phyloP scores from a whole-genome alignment of 2,329 filamentous ascomycete species.

The Orbilia oligospora region DNA sequence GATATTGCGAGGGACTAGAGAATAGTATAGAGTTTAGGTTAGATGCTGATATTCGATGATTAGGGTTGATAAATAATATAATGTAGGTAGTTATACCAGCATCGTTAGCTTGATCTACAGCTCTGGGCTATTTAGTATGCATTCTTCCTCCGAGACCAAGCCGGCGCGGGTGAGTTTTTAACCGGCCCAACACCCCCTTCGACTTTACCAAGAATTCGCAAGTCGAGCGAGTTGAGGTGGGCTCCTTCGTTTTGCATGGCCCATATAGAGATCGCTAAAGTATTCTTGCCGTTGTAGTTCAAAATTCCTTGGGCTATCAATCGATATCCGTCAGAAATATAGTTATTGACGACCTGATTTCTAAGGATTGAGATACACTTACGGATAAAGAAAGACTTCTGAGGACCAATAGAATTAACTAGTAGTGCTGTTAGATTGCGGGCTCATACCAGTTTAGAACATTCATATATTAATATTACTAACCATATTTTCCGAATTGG shows the following conservation, averaged over 20 bases:
- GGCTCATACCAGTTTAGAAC: not conserved
- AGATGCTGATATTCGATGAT: too few relatives aligned
- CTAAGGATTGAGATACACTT: conserved; percentile 5
- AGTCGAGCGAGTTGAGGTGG: conserved; percentile 72
- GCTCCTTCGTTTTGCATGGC: conserved; percentile 74
- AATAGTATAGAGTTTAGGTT: too few relatives aligned
- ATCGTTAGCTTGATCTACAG: not conserved
- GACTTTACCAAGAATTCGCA: conserved; percentile 71
- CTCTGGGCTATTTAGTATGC: conserved; percentile 26
- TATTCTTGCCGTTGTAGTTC: conserved; percentile 79
- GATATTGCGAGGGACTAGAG: too few relatives aligned
- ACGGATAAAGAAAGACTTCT: conserved; percentile 78
- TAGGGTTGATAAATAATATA: too few relatives aligned
- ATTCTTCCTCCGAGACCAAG: conserved; percentile 37
- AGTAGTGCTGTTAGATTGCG: not conserved
- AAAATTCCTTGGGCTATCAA: conserved; percentile 69
- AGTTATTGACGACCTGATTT: not conserved
- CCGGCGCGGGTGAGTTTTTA: conserved; percentile 61
- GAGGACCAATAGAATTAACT: conserved; percentile 77
- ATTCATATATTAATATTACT: not conserved
- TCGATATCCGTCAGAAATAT: not conserved
- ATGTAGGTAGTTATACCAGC: too few relatives aligned
- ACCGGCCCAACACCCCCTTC: conserved; percentile 71
- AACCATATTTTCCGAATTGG: conserved; percentile 77
- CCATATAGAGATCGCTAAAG: conserved; percentile 79